Conservation (phyloP, 2,329 filamentous ascomycete species). For the Fusarium sp. region DNA sequence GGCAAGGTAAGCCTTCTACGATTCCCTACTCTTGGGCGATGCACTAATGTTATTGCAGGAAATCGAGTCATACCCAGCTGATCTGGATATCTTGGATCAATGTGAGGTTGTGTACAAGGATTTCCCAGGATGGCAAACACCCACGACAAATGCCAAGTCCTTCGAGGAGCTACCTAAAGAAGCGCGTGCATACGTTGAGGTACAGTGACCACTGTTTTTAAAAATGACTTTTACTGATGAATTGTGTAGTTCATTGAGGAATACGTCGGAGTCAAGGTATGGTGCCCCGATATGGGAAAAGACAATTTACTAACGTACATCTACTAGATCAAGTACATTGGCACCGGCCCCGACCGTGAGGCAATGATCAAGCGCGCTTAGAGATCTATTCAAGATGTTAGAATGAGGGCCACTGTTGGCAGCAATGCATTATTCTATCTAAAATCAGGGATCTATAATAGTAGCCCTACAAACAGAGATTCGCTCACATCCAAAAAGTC, state of each 20-base stretch:
- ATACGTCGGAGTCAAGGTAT: neutral
- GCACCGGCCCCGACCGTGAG: constrained; percentile 65
- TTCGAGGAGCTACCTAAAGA: constrained; percentile 72
- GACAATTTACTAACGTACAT: neutral
- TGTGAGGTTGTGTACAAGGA: constrained; percentile 75
- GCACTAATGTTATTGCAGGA: constrained; percentile 16
- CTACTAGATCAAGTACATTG: constrained; percentile 9
- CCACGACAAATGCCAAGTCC: constrained; percentile 68
- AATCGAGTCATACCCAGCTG: constrained; percentile 68
- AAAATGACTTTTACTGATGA: neutral
- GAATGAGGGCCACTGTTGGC: neutral
- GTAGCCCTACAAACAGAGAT: neutral
- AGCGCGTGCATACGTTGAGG: constrained; percentile 71
- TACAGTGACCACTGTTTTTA: neutral
- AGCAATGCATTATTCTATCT: neutral
- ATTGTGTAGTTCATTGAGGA: constrained; percentile 3
- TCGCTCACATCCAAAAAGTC: neutral
- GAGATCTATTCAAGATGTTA: neutral
- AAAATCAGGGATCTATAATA: neutral
- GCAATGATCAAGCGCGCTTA: constrained; percentile 64
- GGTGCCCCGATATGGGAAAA: accelerated
- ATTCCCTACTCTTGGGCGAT: neutral
- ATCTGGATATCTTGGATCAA: constrained; percentile 65
- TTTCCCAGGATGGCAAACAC: constrained; percentile 74
- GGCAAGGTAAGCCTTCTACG: constrained; percentile 40